These are phyloP conservation scores for Fusarium sp. DNA, from an alignment of 2,329 filamentous ascomycete species.

Conservation along the genomic window DNA sequence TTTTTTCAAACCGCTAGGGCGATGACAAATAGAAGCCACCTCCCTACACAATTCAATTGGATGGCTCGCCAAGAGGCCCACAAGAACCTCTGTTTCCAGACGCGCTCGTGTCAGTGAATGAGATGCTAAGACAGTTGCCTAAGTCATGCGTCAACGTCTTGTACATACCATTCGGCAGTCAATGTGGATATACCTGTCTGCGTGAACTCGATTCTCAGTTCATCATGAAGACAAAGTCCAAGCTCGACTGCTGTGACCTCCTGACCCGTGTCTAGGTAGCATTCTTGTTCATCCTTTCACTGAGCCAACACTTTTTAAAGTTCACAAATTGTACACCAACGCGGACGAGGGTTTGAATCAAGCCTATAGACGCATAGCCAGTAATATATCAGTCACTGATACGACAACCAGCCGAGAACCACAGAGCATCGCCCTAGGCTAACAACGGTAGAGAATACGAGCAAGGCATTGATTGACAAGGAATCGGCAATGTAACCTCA, in stretches of 20 bases:
- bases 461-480: not conserved
- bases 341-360: not conserved
- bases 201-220: not conserved
- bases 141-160: slow-evolving; percentile 18
- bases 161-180: not conserved
- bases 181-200: not conserved
- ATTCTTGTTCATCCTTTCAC: not conserved
- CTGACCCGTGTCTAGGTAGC: not conserved
- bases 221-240: not conserved
- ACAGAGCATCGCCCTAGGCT: not conserved
- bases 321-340: not conserved
- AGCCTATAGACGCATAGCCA: not conserved
- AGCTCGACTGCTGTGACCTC: not conserved
- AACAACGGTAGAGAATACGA: not conserved
- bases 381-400: not conserved
- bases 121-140: not conserved
- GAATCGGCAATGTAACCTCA: slow-evolving; percentile 20
- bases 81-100: slow-evolving; percentile 7
- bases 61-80: not conserved
- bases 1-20: not conserved
- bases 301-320: not conserved
- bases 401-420: not conserved
- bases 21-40: not conserved
- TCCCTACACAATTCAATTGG: slow-evolving; percentile 1
- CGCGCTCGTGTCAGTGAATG: slow-evolving; percentile 16